Conservation (phyloP, 805 yeast genomes). For the Saccharomycopsis fodiens region DNA sequence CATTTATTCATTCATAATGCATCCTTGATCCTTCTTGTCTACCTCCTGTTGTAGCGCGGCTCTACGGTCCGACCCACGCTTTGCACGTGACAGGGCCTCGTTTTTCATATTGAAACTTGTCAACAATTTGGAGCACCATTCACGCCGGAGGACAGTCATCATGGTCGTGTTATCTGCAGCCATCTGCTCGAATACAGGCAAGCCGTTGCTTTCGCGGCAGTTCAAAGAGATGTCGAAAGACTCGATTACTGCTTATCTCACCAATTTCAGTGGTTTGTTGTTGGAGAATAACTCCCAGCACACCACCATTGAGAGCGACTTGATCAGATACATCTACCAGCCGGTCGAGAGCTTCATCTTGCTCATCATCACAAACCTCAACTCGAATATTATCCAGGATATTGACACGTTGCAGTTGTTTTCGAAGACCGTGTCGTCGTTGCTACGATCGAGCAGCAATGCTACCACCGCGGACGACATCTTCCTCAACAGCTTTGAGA, state of each 20-base stretch:
- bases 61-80: not conserved
- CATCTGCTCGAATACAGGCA: conserved; percentile 89
- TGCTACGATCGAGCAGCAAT: conserved; percentile 38
- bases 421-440: conserved; percentile 69
- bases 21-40: not conserved
- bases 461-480: conserved; percentile 76
- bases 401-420: conserved; percentile 85
- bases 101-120: not conserved
- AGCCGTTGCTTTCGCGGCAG: conserved; percentile 86
- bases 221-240: conserved; percentile 80
- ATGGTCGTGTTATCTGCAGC: conserved; percentile 89
- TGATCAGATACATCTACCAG: conserved; percentile 88
- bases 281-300: conserved; percentile 68
- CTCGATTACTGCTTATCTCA: conserved; percentile 75
- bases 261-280: conserved; percentile 77
- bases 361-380: conserved; percentile 82
- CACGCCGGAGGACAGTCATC: not conserved
- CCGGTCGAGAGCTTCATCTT: conserved; percentile 92
- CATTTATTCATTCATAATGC: not conserved
- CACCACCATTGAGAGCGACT: conserved; percentile 89
- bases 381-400: conserved; percentile 89
- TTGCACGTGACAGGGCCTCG: not conserved
- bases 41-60: not conserved
- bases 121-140: not conserved
- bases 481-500: conserved; percentile 77